phyloP scores from a whole-genome alignment of 1,284 basidiomycete species.

The Ganoderma lingzhi region DNA sequence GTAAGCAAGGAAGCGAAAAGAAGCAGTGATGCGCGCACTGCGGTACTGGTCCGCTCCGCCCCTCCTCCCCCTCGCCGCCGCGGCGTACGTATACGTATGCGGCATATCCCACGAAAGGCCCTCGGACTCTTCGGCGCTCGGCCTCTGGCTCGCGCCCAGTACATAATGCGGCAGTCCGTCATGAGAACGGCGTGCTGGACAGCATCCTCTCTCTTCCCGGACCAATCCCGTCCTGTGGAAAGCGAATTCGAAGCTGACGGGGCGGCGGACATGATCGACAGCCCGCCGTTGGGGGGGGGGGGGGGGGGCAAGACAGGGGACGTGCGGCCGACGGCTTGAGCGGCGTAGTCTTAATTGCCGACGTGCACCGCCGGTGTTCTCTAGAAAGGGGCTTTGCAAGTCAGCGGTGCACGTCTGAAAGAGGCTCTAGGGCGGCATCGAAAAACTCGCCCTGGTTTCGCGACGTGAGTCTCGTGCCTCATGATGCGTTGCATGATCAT shows the following conservation, averaged over 20 bases:
- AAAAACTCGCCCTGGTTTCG: not conserved
- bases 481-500: not conserved
- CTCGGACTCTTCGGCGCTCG: not conserved
- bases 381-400: not conserved
- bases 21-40: not conserved
- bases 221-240: not conserved
- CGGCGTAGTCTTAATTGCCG: constrained; percentile 1
- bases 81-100: not conserved
- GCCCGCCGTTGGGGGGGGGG: not conserved
- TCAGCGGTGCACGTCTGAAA: not conserved
- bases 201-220: not conserved
- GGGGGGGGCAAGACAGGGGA: not conserved
- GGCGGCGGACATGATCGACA: constrained; percentile 3
- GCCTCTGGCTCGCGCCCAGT: not conserved
- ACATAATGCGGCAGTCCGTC: not conserved
- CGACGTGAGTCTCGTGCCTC: not conserved
- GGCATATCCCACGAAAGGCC: not conserved
- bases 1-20: not conserved
- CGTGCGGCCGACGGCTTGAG: not conserved
- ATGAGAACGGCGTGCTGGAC: not conserved
- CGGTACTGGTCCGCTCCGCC: not conserved
- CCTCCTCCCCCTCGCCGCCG: not conserved
- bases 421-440: not conserved
- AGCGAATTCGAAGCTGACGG: not conserved
- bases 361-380: not conserved